Base-by-base conservation (phyloP, 1,284 basidiomycete species). In the Bjerkandera adusta region DNA sequence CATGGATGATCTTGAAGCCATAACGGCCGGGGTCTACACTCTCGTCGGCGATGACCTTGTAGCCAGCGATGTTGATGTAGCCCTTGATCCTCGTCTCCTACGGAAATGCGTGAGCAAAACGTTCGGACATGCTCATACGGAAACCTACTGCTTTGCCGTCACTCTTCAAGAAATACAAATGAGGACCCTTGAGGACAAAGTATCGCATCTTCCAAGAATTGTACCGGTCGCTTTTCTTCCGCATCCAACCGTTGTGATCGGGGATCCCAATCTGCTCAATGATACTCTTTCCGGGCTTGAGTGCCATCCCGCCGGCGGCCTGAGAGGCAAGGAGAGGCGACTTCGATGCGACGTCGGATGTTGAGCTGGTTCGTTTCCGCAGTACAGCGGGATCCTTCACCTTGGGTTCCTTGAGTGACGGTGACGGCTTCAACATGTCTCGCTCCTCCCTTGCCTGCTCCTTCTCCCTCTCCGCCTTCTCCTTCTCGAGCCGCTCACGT, bases 81-180 rank as follows among this genome's bases (percentile, higher is more conserved):
- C 92, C 95, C 72, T 99, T 99, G 69, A 97, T 92, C 63, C 89
- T 88, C 37, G 85, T 89, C 69, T 96, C 93, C 86, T 93, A 59
- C 34, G 21, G 48, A 7, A 21, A 13, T 37, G 8, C 24, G 18
- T 38, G 21, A n/a, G 12, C 6, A 25, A 3, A 45, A 16, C 26
- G 5, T 15, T 22, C 4, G 34, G 35, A 40, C 47, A 43, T 27
- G 24, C 25, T 35, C 26, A 4, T 21, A 43, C 15, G 24, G 41
- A 18, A 18, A 74, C 88, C 54, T 55, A 92, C 91, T 61, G 76
- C 59, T 58, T 79, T 73, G 63, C 63, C 86, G 59, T 79, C 76
- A 56, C 81, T 89, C 67, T 81, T 81, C 62, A 97, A 65, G 61
- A 85, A 89, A 64, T 98, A 97, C 44, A 97, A 59, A 69, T 96